Base-by-base conservation (phyloP, 768 basidiomycete species). In the Astraeus odoratus region DNA sequence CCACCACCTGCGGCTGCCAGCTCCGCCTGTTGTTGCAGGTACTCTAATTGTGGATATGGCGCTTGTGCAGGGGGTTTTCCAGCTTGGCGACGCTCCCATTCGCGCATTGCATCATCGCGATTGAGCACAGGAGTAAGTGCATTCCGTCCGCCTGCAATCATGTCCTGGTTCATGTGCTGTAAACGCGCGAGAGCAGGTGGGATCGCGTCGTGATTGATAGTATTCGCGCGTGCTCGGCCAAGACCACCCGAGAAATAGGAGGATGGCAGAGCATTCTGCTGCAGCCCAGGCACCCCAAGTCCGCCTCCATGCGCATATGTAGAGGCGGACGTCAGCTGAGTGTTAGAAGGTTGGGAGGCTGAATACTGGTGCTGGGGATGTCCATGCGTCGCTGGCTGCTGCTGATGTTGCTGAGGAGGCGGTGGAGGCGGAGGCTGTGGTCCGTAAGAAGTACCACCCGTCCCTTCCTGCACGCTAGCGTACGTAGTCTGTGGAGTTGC, bases 71-170 rank as follows among this genome's bases (percentile, higher is more conserved):
- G 66, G 1, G 78, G 73, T 55, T 84, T 85, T 15, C 83, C 88
- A 9, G 81, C 68, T 59, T 92, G 87, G 50, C 93, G 71, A 52
- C 92, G 68, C 66, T 98, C 96, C 95, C 95, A 98, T 67, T 97
- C 95, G 34, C 85, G 79, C 72, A 91, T 86, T 35, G 89, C 86
- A 51, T 99, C 95, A 53, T 98, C 95, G 42, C 95, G 76, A 55
- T 95, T 94, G 52, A 98, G 67, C 24, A 96, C 93, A 2, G 95
- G 95, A 12, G 92, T 96, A 63, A 96, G 63, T 18, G 89, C 86
- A 55, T 90, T 89, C 43, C 90, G 74, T 31, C 81, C 79, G 3
- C 59, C 59, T 40, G 70, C 77, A 52, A 82, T 83, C 57, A 81
- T 80, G 63, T 85, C 86, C 65, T 85, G 81, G 50, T 86, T 87